Evolutionary conservation across 345 rosid species (phyloP).

Genomic region (Syzygium aqueum): DNA sequence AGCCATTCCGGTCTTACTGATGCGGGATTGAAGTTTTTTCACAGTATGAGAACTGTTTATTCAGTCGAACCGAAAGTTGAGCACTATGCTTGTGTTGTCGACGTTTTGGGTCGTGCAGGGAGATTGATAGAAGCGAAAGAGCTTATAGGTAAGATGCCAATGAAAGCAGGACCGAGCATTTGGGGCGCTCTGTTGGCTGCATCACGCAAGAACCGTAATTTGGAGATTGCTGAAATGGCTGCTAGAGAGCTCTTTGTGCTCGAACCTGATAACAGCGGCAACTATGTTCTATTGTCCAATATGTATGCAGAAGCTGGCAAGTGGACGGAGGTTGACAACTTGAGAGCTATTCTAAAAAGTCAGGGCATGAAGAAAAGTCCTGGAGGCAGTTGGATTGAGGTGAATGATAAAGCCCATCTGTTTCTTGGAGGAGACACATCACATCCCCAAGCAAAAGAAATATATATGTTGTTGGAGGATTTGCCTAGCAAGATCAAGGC

Average conservation of each 20-base stretch:
- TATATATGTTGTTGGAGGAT: conserved; percentile 9
- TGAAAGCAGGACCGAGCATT: conserved; percentile 38
- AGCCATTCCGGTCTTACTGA: conserved; percentile 43
- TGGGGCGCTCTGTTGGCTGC: conserved; percentile 60
- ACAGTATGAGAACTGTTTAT: conserved; percentile 27
- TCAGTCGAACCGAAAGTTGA: conserved; percentile 28
- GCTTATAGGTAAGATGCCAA: conserved; percentile 36
- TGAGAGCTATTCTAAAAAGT: conserved; percentile 27
- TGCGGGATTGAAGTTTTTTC: conserved; percentile 31
- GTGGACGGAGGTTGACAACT: conserved; percentile 43
- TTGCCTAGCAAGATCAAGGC: conserved; percentile 14
- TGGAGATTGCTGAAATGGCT: conserved; percentile 24
- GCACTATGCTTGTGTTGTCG: conserved; percentile 54
- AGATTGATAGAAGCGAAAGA: conserved; percentile 32
- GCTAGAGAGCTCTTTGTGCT: conserved; percentile 35
- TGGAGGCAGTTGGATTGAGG: conserved; percentile 33
- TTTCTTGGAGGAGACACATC: conserved; percentile 26
- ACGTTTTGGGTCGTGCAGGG: conserved; percentile 53
- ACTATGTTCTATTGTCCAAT: conserved; percentile 53
- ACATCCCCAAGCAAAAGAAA: conserved; percentile 11
- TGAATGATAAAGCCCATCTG: conserved; percentile 19
- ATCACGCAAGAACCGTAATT: conserved; percentile 27
- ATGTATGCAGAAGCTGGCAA: conserved; percentile 52
- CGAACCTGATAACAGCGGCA: conserved; percentile 50
- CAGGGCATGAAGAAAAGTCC: conserved; percentile 25